Base-by-base conservation (phyloP, 805 yeast genomes). In the Candida peoriensis region DNA sequence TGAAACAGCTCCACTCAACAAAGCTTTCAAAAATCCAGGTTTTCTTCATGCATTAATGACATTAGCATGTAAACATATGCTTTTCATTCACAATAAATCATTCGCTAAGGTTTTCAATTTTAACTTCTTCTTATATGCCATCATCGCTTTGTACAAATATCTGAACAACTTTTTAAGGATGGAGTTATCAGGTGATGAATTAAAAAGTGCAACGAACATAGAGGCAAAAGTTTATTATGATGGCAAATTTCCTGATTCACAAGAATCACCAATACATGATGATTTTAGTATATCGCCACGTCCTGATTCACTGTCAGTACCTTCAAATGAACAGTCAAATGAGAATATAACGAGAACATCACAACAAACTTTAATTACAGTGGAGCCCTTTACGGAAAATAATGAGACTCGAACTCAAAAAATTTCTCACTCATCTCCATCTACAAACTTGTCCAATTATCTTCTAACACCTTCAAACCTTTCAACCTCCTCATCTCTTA, bases 121-220 rank as follows among this genome's bases (percentile, higher is more conserved):
- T 17, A 32, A 34, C 15, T 41, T 44, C 25, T 39, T 36, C 8
- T 18, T 44, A 8, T 35, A 41, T 14, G 29, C 41, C 3, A 36
- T 41, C 13, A 34, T 44, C 16, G 28, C 48, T 6, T 25, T 44
- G n/a, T 44, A 32, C 28, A 39, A 37, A 21, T 44, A 37, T 22
- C 39, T 42, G 18, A 37, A 37, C 18, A 36, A 37, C 5, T 20
- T 28, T 3, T 16, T 42, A 13, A 41, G 37, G 4, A 30, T 25
- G 14, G 21, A 23, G 8, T 19, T 43, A 22, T 24, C 44, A 3
- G 33, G 33, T 20, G 43, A 43, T 11, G 37, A 36, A 29, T 24
- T 40, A 13, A 39, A 27, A 12, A n/a, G 21, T 3, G 24, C 39
- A 1, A 20, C 32, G 6, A 34, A 29, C 14, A 18, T 30, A 9